Evolutionary conservation across 2,329 filamentous ascomycete species (phyloP).

Genomic region (Graphium sp.): DNA sequence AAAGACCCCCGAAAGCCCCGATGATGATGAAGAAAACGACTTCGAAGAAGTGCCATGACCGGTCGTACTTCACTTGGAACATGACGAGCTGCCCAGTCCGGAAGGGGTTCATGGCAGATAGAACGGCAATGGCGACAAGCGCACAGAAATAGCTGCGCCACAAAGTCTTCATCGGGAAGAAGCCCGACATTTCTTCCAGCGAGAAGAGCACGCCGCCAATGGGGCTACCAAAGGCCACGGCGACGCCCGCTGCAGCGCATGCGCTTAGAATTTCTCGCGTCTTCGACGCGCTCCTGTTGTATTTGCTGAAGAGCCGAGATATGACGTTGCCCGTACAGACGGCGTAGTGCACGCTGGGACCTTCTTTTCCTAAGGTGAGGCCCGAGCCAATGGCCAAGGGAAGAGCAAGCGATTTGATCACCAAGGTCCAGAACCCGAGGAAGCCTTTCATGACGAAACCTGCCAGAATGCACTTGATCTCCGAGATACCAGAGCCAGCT

Average conservation of each 20-base stretch:
- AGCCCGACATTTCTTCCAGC: conserved; percentile 90
- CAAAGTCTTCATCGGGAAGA: conserved; percentile 92
- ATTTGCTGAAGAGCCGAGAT: conserved; percentile 82
- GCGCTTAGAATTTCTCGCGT: conserved; percentile 90
- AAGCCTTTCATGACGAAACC: conserved; percentile 99
- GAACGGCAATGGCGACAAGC: conserved; percentile 78
- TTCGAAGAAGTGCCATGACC: conserved; percentile 96
- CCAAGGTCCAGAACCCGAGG: conserved; percentile 72
- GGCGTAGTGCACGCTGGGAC: conserved; percentile 96
- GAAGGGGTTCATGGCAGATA: conserved; percentile 95
- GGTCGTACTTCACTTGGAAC: conserved; percentile 94
- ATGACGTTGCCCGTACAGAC: conserved; percentile 97
- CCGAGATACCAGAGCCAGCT: conserved; percentile 89
- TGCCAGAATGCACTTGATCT: conserved; percentile 98
- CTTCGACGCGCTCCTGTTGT: conserved; percentile 79
- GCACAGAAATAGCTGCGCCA: conserved; percentile 99
- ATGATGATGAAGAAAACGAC: conserved; percentile 82
- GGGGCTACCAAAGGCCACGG: conserved; percentile 90
- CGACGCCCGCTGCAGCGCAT: conserved; percentile 86
- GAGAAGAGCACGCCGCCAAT: conserved; percentile 96
- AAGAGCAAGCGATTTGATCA: conserved; percentile 86
- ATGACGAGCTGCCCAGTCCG: conserved; percentile 94
- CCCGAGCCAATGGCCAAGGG: conserved; percentile 89
- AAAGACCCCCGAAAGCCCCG: conserved; percentile 84
- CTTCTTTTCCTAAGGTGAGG: conserved; percentile 90